Evolutionary conservation across 768 basidiomycete genomes (phyloP), one percentile per base, ranked within the genome.

Genomic region (Gymnopilus junonius): DNA sequence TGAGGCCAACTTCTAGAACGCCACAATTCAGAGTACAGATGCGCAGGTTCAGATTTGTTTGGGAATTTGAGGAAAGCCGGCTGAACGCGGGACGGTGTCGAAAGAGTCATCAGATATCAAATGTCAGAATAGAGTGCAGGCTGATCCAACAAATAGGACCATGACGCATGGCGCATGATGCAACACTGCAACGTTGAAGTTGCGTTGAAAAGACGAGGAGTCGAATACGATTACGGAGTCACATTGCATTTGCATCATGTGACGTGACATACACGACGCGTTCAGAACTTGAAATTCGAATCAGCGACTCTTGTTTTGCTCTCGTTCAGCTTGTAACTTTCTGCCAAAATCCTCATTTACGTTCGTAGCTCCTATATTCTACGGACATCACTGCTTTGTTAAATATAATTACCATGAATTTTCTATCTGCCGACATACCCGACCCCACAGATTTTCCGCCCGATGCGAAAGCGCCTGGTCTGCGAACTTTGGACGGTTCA

Each of bases 401-500:
- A 27, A 7, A 45, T 12, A 12, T 23, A 17, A 35, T 45, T 25
- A 64, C 8, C 25, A 69, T 67, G 64, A 61, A 69, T 40, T 72
- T 71, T 46, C 63, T 73, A 8, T 57, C 58, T 39, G 67, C 69
- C 6, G 71, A 73, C 39, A 70, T 76, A 4, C 74, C 72, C 23
- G 92, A 93, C 62, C 88, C 91, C 0, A 86, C 86, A 11, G 92
- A 93, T 70, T 94, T 94, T 65, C 83, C 89, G 0, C 72, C 71
- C n/a, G 59, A 69, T 8, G 31, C 73, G 6, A 63, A 64, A 32
- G 80, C 85, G 3, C 80, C 85, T 14, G 85, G 85, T n/a, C 77
- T 95, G 12, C 80, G 84, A 25, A 76, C 77, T 29, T 74, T 94
- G 17, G 93, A 95, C 67, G 72, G 81, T 20, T 82, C 88, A 10